A percentile compares a stretch with the other conserved stretches of the same genome.
phyloP scores from a whole-genome alignment of 306 rosid genomes.

The Inga laurina region DNA sequence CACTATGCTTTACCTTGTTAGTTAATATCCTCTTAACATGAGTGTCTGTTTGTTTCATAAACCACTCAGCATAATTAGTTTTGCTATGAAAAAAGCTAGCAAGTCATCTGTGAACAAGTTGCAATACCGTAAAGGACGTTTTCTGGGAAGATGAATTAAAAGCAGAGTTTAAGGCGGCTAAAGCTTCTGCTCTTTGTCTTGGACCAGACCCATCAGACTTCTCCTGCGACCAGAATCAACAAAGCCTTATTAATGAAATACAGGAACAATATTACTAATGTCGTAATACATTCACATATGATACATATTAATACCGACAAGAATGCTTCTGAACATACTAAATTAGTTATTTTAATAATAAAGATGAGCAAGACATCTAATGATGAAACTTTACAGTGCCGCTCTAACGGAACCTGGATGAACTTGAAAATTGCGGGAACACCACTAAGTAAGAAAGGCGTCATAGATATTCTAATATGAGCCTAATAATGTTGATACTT shows the following conservation, averaged over 20 bases:
- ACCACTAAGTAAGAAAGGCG: background rate
- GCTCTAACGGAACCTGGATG: background rate
- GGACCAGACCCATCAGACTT: slow-evolving; percentile 49
- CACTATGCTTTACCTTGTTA: background rate
- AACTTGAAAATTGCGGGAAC: too few relatives aligned
- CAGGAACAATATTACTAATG: slow-evolving; percentile 2
- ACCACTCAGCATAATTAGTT: background rate
- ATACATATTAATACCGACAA: background rate
- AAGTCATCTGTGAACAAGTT: slow-evolving; percentile 6
- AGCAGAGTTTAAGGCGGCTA: slow-evolving; percentile 61
- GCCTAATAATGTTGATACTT: background rate
- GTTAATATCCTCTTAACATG: background rate
- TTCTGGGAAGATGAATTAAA: slow-evolving; percentile 65
- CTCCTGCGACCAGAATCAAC: slow-evolving; percentile 37
- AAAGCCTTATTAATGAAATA: slow-evolving; percentile 18
- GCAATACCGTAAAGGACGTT: slow-evolving; percentile 36
- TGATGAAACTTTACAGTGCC: background rate
- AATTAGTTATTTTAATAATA: too few relatives aligned
- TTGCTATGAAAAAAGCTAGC: background rate
- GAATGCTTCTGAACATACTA: background rate
- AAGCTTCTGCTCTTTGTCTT: slow-evolving; percentile 57
- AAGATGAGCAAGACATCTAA: background rate
- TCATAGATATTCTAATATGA: background rate
- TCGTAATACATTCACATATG: background rate
- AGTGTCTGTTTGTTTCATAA: background rate